Conservation (phyloP, 2,329 filamentous ascomycete genomes). For the Neobulgaria alba region DNA sequence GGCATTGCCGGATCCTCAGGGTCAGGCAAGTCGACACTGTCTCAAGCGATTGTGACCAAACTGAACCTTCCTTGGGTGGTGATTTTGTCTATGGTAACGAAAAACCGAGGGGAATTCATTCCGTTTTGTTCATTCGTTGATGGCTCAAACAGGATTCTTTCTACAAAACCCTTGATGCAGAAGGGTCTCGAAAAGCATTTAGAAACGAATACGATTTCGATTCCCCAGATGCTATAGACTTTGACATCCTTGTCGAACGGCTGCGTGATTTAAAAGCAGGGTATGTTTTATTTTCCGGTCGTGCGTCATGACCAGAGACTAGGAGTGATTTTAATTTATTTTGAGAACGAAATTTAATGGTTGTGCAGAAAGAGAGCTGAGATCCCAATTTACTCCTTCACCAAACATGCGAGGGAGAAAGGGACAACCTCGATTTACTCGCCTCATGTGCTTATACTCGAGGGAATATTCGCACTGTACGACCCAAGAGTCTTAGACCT, state of each 20-base stretch:
- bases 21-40: constrained; percentile 88
- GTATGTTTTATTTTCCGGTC: too few relatives aligned
- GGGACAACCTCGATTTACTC: constrained; percentile 88
- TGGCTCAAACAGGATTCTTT: constrained; percentile 69
- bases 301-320: too few relatives aligned
- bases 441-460: constrained; percentile 87
- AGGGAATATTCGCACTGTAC: constrained; percentile 92
- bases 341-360: neutral
- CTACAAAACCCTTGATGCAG: constrained; percentile 79
- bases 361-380: constrained; percentile 67
- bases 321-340: neutral
- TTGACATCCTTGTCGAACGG: constrained; percentile 74
- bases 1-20: constrained; percentile 92
- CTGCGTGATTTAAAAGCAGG: constrained; percentile 83
- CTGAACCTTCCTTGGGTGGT: constrained; percentile 96
- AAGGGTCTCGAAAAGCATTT: constrained; percentile 74
- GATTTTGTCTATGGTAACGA: constrained; percentile 81
- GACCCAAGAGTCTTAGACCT: constrained; percentile 78
- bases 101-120: neutral
- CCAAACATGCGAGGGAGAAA: constrained; percentile 73
- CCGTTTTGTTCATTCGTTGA: constrained; percentile 4
- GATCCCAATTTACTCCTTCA: constrained; percentile 91
- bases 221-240: constrained; percentile 87
- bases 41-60: constrained; percentile 80
- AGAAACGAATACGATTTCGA: constrained; percentile 94